Conservation (phyloP, 495 filamentous ascomycete species). For the Xylaria venustula region DNA sequence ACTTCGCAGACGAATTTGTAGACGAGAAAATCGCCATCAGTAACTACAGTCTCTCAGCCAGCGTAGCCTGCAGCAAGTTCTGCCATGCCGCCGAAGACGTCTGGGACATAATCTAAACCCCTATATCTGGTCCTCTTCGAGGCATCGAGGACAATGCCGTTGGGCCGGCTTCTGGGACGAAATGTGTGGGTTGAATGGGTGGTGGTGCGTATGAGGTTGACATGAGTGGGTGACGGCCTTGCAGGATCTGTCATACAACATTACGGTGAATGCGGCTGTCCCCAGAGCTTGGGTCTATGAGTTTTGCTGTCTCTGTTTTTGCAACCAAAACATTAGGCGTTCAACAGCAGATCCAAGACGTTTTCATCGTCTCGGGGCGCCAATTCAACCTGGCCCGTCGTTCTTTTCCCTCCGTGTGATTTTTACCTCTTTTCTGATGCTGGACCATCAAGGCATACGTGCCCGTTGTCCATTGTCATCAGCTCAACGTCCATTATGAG, state of each 20-base stretch:
- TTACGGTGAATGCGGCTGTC: slow-evolving; percentile 37
- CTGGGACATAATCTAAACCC: slow-evolving; percentile 81
- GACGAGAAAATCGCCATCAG: slow-evolving; percentile 98
- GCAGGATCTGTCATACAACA: slow-evolving; percentile 48
- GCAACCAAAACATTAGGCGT: slow-evolving; percentile 74
- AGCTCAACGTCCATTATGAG: not conserved
- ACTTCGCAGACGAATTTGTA: slow-evolving; percentile 91
- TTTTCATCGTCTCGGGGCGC: slow-evolving; percentile 61
- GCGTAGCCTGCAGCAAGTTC: slow-evolving; percentile 98
- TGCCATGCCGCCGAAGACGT: slow-evolving; percentile 97
- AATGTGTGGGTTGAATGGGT: slow-evolving; percentile 18
- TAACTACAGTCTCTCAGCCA: slow-evolving; percentile 94
- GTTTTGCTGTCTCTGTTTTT: slow-evolving; percentile 69
- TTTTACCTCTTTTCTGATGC: not conserved
- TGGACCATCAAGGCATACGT: not conserved
- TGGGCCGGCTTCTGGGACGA: not conserved
- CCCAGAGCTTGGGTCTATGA: slow-evolving; percentile 45
- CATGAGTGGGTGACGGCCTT: slow-evolving; percentile 18
- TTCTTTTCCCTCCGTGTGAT: slow-evolving; percentile 30
- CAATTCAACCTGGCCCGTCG: slow-evolving; percentile 67
- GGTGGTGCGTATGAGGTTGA: slow-evolving; percentile 28
- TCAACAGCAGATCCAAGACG: slow-evolving; percentile 76
- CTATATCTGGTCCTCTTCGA: slow-evolving; percentile 9
- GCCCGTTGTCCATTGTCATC: not conserved
- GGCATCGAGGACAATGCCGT: not conserved